Base-by-base conservation (phyloP, 345 rosid species). In the Clarkia xantiana region DNA sequence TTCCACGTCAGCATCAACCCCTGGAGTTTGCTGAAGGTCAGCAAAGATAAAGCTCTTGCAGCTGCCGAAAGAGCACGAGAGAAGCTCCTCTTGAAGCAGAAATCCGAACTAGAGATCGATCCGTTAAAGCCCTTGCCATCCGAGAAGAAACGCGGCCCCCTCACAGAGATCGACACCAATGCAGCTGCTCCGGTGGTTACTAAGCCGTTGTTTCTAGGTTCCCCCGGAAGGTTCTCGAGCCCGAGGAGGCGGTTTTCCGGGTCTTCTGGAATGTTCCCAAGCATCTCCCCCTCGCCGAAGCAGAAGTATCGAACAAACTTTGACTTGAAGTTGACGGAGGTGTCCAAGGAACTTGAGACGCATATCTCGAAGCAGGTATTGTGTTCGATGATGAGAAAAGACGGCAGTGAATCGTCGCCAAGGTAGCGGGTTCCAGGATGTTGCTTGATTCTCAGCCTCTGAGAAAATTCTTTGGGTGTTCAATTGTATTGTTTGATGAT, bases 21-120 rank as follows among this genome's bases (percentile, higher is more conserved):
- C 2, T 86, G 96, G 98, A 79, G 75, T 44, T 75, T 86, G 61
- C 73, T 86, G 39, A 78, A 68, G 20, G 40, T 86, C 49, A 91
- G 96, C 71, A 78, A 77, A 61, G 94, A 91, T 58, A 86, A 80
- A 68, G 93, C 94, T 62, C 58, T 86, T 53, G 65, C 71, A 54
- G 96, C 94, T 43, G 98, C 98, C 16, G 98, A 91, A 60, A 91
- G 70, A 68, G 94, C 98, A 44, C 80, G 66, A 60, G 96, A 78
- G 64, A 75, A 81, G 71, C 76, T 29, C 7, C 36, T 84, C 18
- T 52, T 70, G 75, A 84, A 71, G 44, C 61, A 75, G 18, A 91
- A 69, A 40, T 63, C 73, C 15, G 34, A 50, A 0, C 63, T 19
- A 16, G 67, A 78, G 55, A 60, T 61, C 46, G 78, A 75, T 62